Base-by-base conservation (phyloP, 2,329 filamentous ascomycete genomes). In the Tolypocladium tropicale region DNA sequence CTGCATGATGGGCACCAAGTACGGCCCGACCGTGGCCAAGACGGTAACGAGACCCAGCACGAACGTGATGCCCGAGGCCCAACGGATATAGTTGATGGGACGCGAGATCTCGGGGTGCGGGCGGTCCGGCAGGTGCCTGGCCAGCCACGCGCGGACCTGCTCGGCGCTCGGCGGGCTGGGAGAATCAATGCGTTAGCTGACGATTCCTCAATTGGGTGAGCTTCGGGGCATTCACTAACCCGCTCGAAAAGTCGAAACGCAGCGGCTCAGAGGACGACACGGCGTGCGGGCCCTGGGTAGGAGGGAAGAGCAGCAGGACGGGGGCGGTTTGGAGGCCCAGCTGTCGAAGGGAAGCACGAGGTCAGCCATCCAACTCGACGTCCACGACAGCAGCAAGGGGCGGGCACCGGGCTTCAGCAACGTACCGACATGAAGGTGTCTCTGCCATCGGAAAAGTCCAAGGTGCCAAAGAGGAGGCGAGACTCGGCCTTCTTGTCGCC, bases 311-410 rank as follows among this genome's bases (percentile, higher is more conserved):
- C 49, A 96, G 76, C 48, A 99, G 79, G 41, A 97, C 87, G 1
- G 94, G 94, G 7, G 94, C 94, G 51, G 93, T 96, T 84, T 96
- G 90, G 46, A 99, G 84, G 72, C 89, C 86, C 63, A 97, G 82
- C 93, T 97, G 63, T 43, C 61, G 6, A 28, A 28, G 16, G 16
- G 25, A 37, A 7, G 41, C n/a, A 21, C 51, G 28, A 21, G 23
- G 39, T 56, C 53, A 54, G 41, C n/a, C 33, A 51, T 11, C 30
- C 50, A 52, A 36, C 36, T 36, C 32, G 39, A 6, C 43, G 10
- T 18, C 16, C 21, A 32, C 9, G n/a, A 28, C 21, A 32, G 16
- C n/a, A 43, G 2, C 30, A 10, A 37, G 36, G 39, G 21, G 7
- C 3, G 23, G 25, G 21, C 2, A 25, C n/a, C n/a, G 37, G 37